Evolutionary conservation across 2,329 filamentous ascomycete species (phyloP).

Genomic region (Hymenoscyphus linearis): DNA sequence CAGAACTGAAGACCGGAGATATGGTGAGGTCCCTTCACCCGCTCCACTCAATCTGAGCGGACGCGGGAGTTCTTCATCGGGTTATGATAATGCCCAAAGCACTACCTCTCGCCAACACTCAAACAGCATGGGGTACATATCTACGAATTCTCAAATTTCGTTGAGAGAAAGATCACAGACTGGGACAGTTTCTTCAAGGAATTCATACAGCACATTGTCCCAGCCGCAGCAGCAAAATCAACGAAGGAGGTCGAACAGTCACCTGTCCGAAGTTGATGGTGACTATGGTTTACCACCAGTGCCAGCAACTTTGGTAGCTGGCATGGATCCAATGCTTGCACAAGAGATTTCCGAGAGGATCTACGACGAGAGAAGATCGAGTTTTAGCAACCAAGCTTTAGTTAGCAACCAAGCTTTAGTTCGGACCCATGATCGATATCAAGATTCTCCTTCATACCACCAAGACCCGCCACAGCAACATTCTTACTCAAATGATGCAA

Average conservation of each 20-base stretch:
- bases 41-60: constrained; percentile 29
- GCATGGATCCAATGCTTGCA: constrained; percentile 50
- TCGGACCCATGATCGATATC: constrained; percentile 37
- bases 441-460: constrained; percentile 26
- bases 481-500: constrained; percentile 8
- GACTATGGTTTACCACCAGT: constrained; percentile 42
- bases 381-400: constrained; percentile 34
- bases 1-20: constrained; percentile 21
- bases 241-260: constrained; percentile 20
- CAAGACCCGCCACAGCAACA: constrained; percentile 18
- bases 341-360: constrained; percentile 54
- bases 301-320: constrained; percentile 55
- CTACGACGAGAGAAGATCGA: constrained; percentile 50
- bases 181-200: constrained; percentile 21
- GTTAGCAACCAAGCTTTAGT: constrained; percentile 35
- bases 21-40: constrained; percentile 29
- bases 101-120: constrained; percentile 21
- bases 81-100: constrained; percentile 21
- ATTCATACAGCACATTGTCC: constrained; percentile 23
- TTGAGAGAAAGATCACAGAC: constrained; percentile 23
- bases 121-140: constrained; percentile 22
- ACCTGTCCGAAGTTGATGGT: constrained; percentile 12
- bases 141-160: constrained; percentile 24
- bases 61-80: constrained; percentile 24
- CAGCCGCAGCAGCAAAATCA: constrained; percentile 18